Percentiles rank a stretch among this genome's conserved stretches.
Evolutionary conservation across 805 yeast genomes (phyloP).

Genomic region (Cyberlindnera sargentensis): DNA sequence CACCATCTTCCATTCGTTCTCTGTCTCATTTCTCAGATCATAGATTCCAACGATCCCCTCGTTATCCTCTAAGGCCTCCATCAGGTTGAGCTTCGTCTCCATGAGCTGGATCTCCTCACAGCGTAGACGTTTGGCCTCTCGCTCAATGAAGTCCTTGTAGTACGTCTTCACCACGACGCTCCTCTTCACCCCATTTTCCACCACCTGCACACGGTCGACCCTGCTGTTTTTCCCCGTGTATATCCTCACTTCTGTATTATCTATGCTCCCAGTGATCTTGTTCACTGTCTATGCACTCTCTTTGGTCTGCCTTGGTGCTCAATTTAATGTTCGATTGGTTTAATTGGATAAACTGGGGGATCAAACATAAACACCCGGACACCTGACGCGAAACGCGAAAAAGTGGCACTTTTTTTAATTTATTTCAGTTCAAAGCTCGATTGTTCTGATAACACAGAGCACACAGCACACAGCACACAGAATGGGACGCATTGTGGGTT

Average conservation of each 20-base stretch:
- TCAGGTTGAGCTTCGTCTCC: neutral
- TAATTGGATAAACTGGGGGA: no score
- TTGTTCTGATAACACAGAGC: no score
- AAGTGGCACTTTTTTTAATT: neutral
- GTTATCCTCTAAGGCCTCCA: neutral
- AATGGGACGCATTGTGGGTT: constrained; percentile 80
- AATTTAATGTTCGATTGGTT: no score
- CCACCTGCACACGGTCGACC: no score
- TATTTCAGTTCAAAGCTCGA: no score
- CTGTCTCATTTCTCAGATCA: neutral
- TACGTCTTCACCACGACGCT: neutral
- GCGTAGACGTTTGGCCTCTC: neutral
- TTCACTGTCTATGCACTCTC: no score
- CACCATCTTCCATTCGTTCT: neutral
- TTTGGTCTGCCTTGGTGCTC: no score
- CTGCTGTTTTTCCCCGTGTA: no score
- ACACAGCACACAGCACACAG: no score
- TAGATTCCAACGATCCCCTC: neutral
- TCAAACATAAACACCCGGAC: neutral
- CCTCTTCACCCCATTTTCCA: no score
- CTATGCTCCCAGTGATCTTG: no score
- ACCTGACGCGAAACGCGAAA: neutral
- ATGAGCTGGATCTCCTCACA: neutral
- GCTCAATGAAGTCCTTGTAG: neutral
- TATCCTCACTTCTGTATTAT: no score